phyloP scores from a whole-genome alignment of 306 rosid species.

The Gastrolobium villosum region DNA sequence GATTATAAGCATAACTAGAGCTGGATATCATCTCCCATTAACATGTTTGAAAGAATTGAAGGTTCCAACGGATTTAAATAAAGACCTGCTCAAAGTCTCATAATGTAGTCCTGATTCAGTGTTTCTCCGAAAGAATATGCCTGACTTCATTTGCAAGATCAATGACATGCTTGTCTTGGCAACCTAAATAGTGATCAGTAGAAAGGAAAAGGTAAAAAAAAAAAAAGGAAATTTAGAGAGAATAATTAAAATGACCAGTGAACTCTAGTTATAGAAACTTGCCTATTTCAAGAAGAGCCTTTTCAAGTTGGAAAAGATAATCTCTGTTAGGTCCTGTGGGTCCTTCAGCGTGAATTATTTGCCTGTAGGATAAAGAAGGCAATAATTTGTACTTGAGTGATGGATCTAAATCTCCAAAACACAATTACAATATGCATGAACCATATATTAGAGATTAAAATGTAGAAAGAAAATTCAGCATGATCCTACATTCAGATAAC shows the following conservation, averaged over 20 bases:
- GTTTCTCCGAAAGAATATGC: constrained; percentile 68
- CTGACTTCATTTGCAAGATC: constrained; percentile 87
- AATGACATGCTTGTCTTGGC: constrained; percentile 75
- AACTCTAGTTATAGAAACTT: constrained; percentile 28
- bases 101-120: constrained; percentile 35
- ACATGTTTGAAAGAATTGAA: constrained; percentile 36
- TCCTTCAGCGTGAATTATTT: constrained; percentile 76
- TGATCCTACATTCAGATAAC: neutral
- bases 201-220: neutral
- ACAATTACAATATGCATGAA: constrained; percentile 24
- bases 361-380: constrained; percentile 56
- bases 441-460: neutral
- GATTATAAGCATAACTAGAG: neutral
- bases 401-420: constrained; percentile 2
- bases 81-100: constrained; percentile 6
- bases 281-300: constrained; percentile 80
- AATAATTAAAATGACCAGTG: constrained; percentile 26
- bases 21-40: constrained; percentile 14
- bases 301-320: constrained; percentile 85
- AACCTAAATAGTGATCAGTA: constrained; percentile 55
- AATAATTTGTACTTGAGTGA: neutral
- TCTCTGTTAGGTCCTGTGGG: constrained; percentile 96
- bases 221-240: neutral
- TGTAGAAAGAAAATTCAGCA: neutral
- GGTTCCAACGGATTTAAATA: constrained; percentile 36